Conservation (phyloP, 2,329 filamentous ascomycete species). For the Purpureocillium takamizusanense region DNA sequence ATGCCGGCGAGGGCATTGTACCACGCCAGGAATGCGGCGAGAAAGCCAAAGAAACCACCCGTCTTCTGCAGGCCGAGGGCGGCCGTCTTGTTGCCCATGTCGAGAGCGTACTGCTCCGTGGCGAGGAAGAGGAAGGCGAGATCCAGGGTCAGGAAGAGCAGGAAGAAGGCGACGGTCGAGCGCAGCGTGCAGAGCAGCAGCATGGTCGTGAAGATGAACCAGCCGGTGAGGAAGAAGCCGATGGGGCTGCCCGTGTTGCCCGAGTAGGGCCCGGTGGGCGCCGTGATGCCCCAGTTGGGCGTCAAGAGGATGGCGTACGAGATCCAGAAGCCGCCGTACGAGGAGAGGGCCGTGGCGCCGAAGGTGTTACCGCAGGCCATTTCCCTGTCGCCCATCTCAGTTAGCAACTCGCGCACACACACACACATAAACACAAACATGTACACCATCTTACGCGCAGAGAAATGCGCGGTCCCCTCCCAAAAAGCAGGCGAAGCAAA, state of each 20-base stretch:
- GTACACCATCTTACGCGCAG: no score
- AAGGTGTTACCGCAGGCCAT: slow-evolving; percentile 85
- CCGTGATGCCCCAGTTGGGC: slow-evolving; percentile 53
- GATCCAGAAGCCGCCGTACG: slow-evolving; percentile 81
- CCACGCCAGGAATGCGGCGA: slow-evolving; percentile 77
- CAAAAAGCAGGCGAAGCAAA: no score
- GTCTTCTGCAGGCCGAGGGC: slow-evolving; percentile 51
- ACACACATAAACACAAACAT: no score
- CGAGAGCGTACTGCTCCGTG: slow-evolving; percentile 47
- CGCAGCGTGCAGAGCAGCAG: slow-evolving; percentile 65
- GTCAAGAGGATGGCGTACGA: slow-evolving; percentile 64
- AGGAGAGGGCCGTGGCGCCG: slow-evolving; percentile 71
- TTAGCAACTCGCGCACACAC: slow-evolving; percentile 6
- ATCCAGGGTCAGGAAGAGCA: slow-evolving; percentile 69
- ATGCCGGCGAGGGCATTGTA: slow-evolving; percentile 81
- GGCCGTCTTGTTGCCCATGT: slow-evolving; percentile 39
- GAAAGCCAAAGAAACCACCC: slow-evolving; percentile 70
- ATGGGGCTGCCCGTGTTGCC: slow-evolving; percentile 45
- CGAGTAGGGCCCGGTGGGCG: slow-evolving; percentile 34
- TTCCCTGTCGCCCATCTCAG: slow-evolving; percentile 49
- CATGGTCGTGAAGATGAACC: slow-evolving; percentile 79
- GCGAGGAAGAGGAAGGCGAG: slow-evolving; percentile 66
- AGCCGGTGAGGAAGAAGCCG: slow-evolving; percentile 67
- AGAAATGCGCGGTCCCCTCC: no score
- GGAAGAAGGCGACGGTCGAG: slow-evolving; percentile 71